Base-by-base conservation (phyloP, 2,329 filamentous ascomycete species). In the Cladophialophora carrionii region DNA sequence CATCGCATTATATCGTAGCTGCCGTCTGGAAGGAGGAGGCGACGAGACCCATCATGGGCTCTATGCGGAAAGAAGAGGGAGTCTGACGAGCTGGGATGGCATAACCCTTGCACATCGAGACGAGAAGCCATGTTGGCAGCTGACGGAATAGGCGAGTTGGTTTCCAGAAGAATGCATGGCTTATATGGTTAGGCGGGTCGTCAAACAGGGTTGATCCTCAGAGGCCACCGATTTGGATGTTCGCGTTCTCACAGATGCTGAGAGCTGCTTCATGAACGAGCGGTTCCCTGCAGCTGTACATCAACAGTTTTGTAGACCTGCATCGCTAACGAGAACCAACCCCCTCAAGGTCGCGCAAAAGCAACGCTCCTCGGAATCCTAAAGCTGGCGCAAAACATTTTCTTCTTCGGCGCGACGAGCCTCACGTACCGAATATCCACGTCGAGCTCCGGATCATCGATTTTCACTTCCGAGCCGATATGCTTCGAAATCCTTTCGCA, bases 351-450 rank as follows among this genome's bases (percentile, higher is more conserved):
- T 6, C 22, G 48, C 1, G 48, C 48, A 51, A 96, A 97, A 14
- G 93, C 95, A 5, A 97, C 91, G 72, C 91, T 87, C 37, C 82
- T 78, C 1, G 95, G 95, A 66, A 99, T 75, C 68, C 92, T 86
- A 78, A 99, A 98, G 71, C 88, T 96, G 32, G 92, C 94, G 77
- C 95, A 98, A 77, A 94, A 98, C 93, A 97, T 97, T 74, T 90
- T 86, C 83, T 99, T 99, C 74, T 91, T 89, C 4, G 95, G 95
- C 64, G 92, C 91, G 62, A 99, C 95, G 71, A 96, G 88, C 69
- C 95, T 85, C 37, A 98, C 92, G 75, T 87, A 85, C 63, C 80
- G 79, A 5, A 89, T 81, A 32, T 81, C 76, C 17, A 87, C 77
- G 46, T 85, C 84, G 5, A 81, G 76, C 65, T 90, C 87, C 65